Conservation (phyloP, 495 filamentous ascomycete genomes). For the Hamigera avellanea region DNA sequence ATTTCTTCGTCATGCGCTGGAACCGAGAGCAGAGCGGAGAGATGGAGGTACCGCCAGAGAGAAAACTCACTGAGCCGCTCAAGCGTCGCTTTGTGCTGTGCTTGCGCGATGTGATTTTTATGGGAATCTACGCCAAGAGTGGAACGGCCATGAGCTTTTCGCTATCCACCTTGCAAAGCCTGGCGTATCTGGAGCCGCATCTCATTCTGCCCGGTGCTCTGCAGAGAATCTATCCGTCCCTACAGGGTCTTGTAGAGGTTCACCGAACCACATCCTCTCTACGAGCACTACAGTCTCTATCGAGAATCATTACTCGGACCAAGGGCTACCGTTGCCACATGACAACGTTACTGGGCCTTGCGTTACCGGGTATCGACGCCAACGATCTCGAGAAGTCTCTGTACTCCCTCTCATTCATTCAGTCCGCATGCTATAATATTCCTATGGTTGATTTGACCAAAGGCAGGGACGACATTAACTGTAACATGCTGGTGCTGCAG, state of each 20-base stretch:
- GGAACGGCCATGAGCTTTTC: constrained; percentile 82
- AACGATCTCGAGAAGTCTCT: constrained; percentile 96
- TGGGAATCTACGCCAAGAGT: constrained; percentile 97
- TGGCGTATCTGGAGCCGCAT: constrained; percentile 84
- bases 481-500: constrained; percentile 69
- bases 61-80: constrained; percentile 64
- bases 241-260: constrained; percentile 94
- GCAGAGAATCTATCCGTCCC: constrained; percentile 90
- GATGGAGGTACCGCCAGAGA: constrained; percentile 68
- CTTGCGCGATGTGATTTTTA: constrained; percentile 86
- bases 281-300: constrained; percentile 76
- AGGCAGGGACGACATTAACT: constrained; percentile 54
- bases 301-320: constrained; percentile 77
- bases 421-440: constrained; percentile 88
- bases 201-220: constrained; percentile 88
- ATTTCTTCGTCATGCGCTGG: constrained; percentile 97
- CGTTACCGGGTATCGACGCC: constrained; percentile 90
- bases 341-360: constrained; percentile 81
- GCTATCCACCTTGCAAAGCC: constrained; percentile 73
- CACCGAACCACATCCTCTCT: constrained; percentile 93
- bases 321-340: constrained; percentile 93
- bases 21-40: constrained; percentile 90
- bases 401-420: constrained; percentile 88
- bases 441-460: constrained; percentile 77
- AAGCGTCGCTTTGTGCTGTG: constrained; percentile 87